Percentiles rank a stretch among this genome's conserved stretches.
Conservation (phyloP, 139 green algal species). For the Picochlorum sp. region DNA sequence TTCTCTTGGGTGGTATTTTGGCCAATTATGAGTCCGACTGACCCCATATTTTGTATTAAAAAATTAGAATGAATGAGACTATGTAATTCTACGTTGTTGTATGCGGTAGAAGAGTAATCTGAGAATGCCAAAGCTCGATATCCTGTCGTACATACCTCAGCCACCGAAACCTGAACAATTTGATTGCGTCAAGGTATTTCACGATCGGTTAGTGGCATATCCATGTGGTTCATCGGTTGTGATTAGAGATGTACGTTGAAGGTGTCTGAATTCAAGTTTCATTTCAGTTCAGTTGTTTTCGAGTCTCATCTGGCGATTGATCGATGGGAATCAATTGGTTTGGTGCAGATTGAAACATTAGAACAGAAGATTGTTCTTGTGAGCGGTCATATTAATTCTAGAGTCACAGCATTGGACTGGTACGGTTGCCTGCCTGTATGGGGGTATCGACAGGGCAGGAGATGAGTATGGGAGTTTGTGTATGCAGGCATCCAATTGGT, state of each 20-base stretch:
- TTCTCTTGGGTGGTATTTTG: no score
- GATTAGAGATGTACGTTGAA: conserved; percentile 41
- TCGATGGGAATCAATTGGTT: background rate
- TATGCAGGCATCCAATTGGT: conserved; percentile 2
- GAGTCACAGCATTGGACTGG: conserved; percentile 64
- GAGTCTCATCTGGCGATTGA: background rate
- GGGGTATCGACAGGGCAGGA: background rate
- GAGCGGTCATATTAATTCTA: conserved; percentile 11
- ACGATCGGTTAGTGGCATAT: conserved; percentile 56
- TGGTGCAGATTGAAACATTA: conserved; percentile 43
- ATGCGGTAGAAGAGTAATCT: no score
- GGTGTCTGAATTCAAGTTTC: background rate
- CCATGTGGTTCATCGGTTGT: conserved; percentile 41
- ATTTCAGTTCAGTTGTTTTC: background rate
- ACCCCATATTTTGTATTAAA: no score
- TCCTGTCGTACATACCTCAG: background rate
- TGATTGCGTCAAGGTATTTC: background rate
- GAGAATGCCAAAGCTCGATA: background rate
- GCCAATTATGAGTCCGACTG: no score
- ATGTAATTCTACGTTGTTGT: no score
- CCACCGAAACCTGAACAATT: background rate
- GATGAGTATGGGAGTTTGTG: background rate
- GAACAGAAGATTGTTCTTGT: background rate
- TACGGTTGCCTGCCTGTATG: background rate
- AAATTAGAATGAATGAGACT: no score